Evolutionary conservation across 805 yeast species (phyloP).

Genomic region (Phaffomyces opuntiae): DNA sequence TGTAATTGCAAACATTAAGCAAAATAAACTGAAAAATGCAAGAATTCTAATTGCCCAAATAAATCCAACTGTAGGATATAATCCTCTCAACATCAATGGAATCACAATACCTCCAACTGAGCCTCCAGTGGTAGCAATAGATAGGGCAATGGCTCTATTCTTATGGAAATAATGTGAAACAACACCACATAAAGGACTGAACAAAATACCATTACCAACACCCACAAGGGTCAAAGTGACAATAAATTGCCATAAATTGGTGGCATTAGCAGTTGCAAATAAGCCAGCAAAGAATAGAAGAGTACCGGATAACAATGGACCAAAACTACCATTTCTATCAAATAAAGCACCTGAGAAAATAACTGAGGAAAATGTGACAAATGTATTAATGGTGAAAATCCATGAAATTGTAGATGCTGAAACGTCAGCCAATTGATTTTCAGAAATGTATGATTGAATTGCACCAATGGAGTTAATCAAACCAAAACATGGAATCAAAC

Average conservation of each 20-base stretch:
- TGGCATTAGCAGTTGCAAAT: slow-evolving; percentile 50
- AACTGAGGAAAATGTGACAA: slow-evolving; percentile 45
- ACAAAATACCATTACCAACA: slow-evolving; percentile 50
- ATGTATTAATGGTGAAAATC: slow-evolving; percentile 59
- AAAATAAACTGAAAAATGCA: slow-evolving; percentile 39
- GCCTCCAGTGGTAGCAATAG: slow-evolving; percentile 47
- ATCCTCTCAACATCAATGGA: slow-evolving; percentile 44
- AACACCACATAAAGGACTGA: slow-evolving; percentile 55
- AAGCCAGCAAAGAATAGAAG: slow-evolving; percentile 43
- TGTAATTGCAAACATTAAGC: slow-evolving; percentile 29
- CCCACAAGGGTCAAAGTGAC: slow-evolving; percentile 55
- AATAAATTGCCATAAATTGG: slow-evolving; percentile 51
- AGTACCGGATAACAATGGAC: slow-evolving; percentile 39
- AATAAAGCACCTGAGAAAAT: slow-evolving; percentile 53
- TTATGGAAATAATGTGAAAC: slow-evolving; percentile 60
- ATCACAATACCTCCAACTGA: slow-evolving; percentile 50
- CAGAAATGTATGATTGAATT: slow-evolving; percentile 51
- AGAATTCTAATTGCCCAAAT: slow-evolving; percentile 54
- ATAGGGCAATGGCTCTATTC: slow-evolving; percentile 51
- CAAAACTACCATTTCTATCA: slow-evolving; percentile 51
- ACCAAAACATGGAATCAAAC: slow-evolving; percentile 53
- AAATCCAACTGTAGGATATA: slow-evolving; percentile 46
- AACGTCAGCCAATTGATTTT: slow-evolving; percentile 44
- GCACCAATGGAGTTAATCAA: slow-evolving; percentile 59
- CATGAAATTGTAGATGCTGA: slow-evolving; percentile 50